Evolutionary conservation across 148 eudicot species (phyloP).

Genomic region (Hydrangea macrophylla): DNA sequence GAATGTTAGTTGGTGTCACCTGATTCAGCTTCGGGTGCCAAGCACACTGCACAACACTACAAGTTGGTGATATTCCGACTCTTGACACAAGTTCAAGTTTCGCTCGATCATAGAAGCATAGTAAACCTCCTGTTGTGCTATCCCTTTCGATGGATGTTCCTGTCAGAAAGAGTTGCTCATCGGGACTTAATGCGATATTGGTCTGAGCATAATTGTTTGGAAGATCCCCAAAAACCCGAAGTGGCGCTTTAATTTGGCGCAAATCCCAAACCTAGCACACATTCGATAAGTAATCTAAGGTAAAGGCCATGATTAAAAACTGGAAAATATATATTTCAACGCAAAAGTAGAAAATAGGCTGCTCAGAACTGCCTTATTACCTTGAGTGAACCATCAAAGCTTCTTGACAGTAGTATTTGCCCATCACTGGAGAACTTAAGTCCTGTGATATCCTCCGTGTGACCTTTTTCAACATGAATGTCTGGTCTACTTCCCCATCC

Average conservation of each 20-base stretch:
- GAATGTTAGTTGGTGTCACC: slow-evolving; percentile 38
- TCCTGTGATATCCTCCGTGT: slow-evolving; percentile 87
- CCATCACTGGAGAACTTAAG: slow-evolving; percentile 90
- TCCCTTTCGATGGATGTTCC: slow-evolving; percentile 94
- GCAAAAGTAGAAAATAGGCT: neutral
- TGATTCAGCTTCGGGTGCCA: slow-evolving; percentile 98
- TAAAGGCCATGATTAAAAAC: neutral
- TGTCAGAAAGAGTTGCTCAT: slow-evolving; percentile 78
- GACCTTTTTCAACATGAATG: slow-evolving; percentile 53
- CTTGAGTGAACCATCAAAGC: slow-evolving; percentile 84
- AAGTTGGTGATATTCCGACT: slow-evolving; percentile 80
- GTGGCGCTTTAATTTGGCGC: slow-evolving; percentile 77
- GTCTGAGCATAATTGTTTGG: slow-evolving; percentile 94
- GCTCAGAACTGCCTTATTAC: slow-evolving; percentile 28
- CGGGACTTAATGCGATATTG: slow-evolving; percentile 82
- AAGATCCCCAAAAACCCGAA: slow-evolving; percentile 75
- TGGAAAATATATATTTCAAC: neutral
- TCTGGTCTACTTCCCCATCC: slow-evolving; percentile 99
- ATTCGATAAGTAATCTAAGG: slow-evolving; percentile 12
- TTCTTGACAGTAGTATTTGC: slow-evolving; percentile 72
- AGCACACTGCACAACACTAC: slow-evolving; percentile 93
- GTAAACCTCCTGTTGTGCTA: slow-evolving; percentile 76
- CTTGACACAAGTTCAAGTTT: slow-evolving; percentile 84
- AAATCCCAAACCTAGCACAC: slow-evolving; percentile 83
- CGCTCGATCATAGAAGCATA: slow-evolving; percentile 72